Base-by-base conservation (phyloP, 2,329 filamentous ascomycete species). In the Fusarium dimerum region DNA sequence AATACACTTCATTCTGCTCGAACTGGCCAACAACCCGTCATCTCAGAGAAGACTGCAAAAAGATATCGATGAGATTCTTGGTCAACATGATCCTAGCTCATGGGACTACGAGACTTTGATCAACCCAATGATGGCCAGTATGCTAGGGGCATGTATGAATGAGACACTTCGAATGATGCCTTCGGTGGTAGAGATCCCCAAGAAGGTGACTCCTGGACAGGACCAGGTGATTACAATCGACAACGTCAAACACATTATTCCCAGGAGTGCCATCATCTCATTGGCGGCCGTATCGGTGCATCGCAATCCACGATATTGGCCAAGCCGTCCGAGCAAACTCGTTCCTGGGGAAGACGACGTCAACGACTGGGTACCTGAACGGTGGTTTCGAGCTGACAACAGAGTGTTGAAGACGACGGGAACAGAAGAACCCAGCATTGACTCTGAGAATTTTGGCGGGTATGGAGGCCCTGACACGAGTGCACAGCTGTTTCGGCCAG, bases 141-240 rank as follows among this genome's bases (percentile, higher is more conserved):
- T 90, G 78, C 73, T 87, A 10, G 90, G 87, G 16, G 89, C 90
- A 5, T 82, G 87, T 61, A 81, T 93, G 78, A 89, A 91, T 65
- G 90, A 94, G 74, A 85, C 87, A 38, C 77, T 94, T 48, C 84
- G 90, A 11, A 64, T 92, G 40, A 78, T 90, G 53, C 88, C 89
- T 2, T 84, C 90, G 0, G 86, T 90, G 16, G 75, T 85, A 41
- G 82, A 81, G 47, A 86, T 94, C 26, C 89, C 89, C 29, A 94
- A 94, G 72, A 80, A 76, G 47, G 80, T 83, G 5, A 65, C 71
- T 3, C 67, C 72, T 3, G 64, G 67, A 2, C 66, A 74, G 18
- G 78, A 80, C 47, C 86, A 92, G 70, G 67, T 75, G 17, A 66
- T 93, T 40, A 77, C 70, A 3, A 68, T 89, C 41, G 76, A 83